Evolutionary conservation across 306 rosid species (phyloP).

Genomic region (Fagus sylvatica): DNA sequence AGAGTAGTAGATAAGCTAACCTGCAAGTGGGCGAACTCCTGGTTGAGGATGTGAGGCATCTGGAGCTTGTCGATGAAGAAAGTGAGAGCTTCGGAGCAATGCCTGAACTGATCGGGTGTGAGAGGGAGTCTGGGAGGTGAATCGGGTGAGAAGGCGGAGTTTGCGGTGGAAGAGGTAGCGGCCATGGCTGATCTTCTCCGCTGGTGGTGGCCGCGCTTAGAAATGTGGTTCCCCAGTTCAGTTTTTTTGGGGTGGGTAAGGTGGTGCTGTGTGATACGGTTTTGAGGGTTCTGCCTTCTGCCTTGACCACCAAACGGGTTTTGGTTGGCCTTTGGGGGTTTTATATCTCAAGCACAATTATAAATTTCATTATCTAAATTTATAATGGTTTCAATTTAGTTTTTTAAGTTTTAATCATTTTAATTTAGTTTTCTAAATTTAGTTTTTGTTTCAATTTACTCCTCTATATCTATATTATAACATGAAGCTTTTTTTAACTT

Average conservation of each 20-base stretch:
- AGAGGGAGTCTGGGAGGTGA: conserved; percentile 46
- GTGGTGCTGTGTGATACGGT: too few relatives aligned
- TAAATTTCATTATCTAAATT: too few relatives aligned
- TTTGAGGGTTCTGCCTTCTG: too few relatives aligned
- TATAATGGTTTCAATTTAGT: too few relatives aligned
- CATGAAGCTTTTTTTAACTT: too few relatives aligned
- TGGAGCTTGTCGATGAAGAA: conserved; percentile 59
- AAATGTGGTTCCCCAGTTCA: conserved; percentile 52
- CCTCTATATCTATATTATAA: too few relatives aligned
- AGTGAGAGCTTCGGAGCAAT: conserved; percentile 63
- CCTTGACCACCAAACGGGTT: too few relatives aligned
- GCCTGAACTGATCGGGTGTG: conserved; percentile 56
- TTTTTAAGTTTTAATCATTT: too few relatives aligned
- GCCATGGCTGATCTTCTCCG: conserved; percentile 38
- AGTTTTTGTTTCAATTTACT: too few relatives aligned
- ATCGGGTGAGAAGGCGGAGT: conserved; percentile 57
- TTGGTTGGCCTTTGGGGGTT: too few relatives aligned
- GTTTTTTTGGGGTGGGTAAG: neutral
- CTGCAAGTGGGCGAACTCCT: conserved; percentile 74
- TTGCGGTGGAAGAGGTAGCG: conserved; percentile 9
- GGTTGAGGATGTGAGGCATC: conserved; percentile 41
- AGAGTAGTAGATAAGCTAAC: conserved; percentile 17
- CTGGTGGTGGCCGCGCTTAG: conserved; percentile 36
- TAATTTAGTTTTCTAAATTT: too few relatives aligned
- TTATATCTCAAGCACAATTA: too few relatives aligned